Evolutionary conservation across 2,329 filamentous ascomycete genomes (phyloP).

Genomic region (Xylariaceae sp.): DNA sequence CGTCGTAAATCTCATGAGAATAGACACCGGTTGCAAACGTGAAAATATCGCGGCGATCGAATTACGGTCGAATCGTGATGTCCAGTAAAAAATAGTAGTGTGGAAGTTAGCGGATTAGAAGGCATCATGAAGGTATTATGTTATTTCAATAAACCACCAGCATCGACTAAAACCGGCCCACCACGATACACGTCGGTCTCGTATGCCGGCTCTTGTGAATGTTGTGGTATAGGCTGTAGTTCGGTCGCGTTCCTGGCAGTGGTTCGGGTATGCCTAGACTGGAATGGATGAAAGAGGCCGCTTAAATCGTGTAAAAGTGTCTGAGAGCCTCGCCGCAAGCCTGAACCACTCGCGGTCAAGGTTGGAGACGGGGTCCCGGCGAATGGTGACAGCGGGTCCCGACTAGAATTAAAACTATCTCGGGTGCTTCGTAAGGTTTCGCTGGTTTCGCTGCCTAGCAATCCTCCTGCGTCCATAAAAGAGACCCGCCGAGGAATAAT

Average conservation of each 20-base stretch:
- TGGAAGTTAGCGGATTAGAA: slow-evolving; percentile 1
- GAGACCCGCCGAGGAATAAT: slow-evolving; percentile 67
- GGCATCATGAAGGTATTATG: not conserved
- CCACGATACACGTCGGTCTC: slow-evolving; percentile 40
- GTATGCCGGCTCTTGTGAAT: slow-evolving; percentile 43
- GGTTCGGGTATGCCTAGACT: slow-evolving; percentile 40
- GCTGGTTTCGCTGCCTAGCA: slow-evolving; percentile 63
- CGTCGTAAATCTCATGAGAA: slow-evolving; percentile 35
- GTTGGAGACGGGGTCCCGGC: slow-evolving; percentile 48
- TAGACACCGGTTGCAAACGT: slow-evolving; percentile 3
- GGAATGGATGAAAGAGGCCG: slow-evolving; percentile 55
- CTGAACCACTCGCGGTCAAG: slow-evolving; percentile 51
- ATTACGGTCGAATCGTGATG: slow-evolving; percentile 5
- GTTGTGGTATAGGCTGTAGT: slow-evolving; percentile 53
- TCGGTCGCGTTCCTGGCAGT: slow-evolving; percentile 48
- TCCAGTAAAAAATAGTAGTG: too few relatives aligned
- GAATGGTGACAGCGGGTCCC: slow-evolving; percentile 47
- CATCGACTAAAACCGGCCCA: slow-evolving; percentile 46
- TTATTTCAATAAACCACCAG: slow-evolving; percentile 47
- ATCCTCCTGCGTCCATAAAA: slow-evolving; percentile 84
- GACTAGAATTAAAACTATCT: slow-evolving; percentile 50
- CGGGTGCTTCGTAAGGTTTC: slow-evolving; percentile 40
- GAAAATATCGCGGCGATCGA: not conserved
- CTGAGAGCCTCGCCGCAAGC: slow-evolving; percentile 60
- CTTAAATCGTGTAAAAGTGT: slow-evolving; percentile 65